Base-by-base conservation (phyloP, 441 rosid genomes). In the Arabidopsis lyrata region DNA sequence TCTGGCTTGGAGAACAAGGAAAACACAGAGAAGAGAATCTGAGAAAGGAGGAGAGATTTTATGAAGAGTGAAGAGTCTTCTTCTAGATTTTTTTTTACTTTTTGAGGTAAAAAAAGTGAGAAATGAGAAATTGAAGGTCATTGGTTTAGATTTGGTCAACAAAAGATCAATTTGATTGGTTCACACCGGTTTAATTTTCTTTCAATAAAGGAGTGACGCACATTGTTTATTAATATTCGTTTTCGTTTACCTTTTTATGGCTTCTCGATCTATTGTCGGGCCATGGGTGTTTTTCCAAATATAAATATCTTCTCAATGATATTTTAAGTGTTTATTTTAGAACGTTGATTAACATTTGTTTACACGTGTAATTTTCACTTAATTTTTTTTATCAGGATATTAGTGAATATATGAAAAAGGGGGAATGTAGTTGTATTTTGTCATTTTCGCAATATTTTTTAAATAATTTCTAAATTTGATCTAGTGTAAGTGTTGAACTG, bases 1-100 rank as follows among this genome's bases (percentile, higher is more conserved):
- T 77, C 80, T 71, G 80, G 73, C 80, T 78, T 78, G 81, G 22
- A 53, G 60, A 66, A 71, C 81, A 77, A 77, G 81, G 73, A 41
- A 66, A 72, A 48, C 1, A 16, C 10, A 44, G 12, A 61, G 35
- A 75, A 75, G 24, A 75, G 75, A 63, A 61, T 61, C 66, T 61
- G 52, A 34, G 27, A 18, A 48, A 22, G n/a, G n/a, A n/a, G n/a
- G n/a, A 53, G 59, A 41, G 53, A 44, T 18, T 18, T 38, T 58
- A 35, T 36, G n/a, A 34, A 35, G n/a, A 45, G 38, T 63, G 27
- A 55, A 13, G 68, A 38, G 66, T 56, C 62, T 49, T 63, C 11
- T 18, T 44, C 10, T 60, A 2, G 15, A 29, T 58, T 35, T 10
- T 10, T 38, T 18, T 45, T 35, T 34, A 64, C 44, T 59, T 75